These are phyloP conservation scores for Lentinula boryana DNA, from an alignment of 768 basidiomycete species.

Conservation along the genomic window DNA sequence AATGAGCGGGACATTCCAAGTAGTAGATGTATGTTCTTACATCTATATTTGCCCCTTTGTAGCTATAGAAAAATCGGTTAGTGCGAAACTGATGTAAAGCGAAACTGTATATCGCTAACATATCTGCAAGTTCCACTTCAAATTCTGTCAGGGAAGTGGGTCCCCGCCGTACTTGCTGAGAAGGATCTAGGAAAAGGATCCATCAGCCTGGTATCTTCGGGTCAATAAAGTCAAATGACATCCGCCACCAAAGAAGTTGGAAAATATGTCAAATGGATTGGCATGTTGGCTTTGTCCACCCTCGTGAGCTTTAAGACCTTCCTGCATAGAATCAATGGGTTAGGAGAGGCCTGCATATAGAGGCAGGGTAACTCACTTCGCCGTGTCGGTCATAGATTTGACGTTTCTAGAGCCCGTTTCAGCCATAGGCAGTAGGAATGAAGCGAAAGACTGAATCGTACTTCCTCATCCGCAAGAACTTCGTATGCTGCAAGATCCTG, in stretches of 20 bases:
- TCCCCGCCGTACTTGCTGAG: slow-evolving; percentile 67
- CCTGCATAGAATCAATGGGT: slow-evolving; percentile 34
- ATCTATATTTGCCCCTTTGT: slow-evolving; percentile 82
- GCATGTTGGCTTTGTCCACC: slow-evolving; percentile 71
- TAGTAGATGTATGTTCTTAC: slow-evolving; percentile 33
- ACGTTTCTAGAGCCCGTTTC: slow-evolving; percentile 58
- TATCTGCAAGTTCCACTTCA: slow-evolving; percentile 81
- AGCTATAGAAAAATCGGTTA: slow-evolving; percentile 35
- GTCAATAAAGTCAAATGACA: slow-evolving; percentile 35
- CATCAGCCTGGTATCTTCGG: too few species aligned
- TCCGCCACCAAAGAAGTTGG: slow-evolving; percentile 84
- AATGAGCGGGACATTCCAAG: slow-evolving; percentile 7
- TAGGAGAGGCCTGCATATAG: not conserved
- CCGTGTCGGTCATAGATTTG: slow-evolving; percentile 93
- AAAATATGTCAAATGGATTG: slow-evolving; percentile 94
- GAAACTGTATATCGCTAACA: slow-evolving; percentile 36
- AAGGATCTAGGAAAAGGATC: slow-evolving; percentile 28
- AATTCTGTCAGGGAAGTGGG: slow-evolving; percentile 76
- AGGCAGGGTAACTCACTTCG: slow-evolving; percentile 42
- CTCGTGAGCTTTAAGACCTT: slow-evolving; percentile 89
- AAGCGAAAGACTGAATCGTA: slow-evolving; percentile 25
- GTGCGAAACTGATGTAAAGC: not conserved
- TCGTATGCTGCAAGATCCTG: slow-evolving; percentile 67
- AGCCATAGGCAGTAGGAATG: not conserved
- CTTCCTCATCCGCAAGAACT: slow-evolving; percentile 81